A percentile compares a stretch with the other conserved stretches of the same genome.
These are phyloP conservation scores for Acanthamoeba rhysodes DNA, from an alignment of 208 protist genomes.

Conservation along the genomic window DNA sequence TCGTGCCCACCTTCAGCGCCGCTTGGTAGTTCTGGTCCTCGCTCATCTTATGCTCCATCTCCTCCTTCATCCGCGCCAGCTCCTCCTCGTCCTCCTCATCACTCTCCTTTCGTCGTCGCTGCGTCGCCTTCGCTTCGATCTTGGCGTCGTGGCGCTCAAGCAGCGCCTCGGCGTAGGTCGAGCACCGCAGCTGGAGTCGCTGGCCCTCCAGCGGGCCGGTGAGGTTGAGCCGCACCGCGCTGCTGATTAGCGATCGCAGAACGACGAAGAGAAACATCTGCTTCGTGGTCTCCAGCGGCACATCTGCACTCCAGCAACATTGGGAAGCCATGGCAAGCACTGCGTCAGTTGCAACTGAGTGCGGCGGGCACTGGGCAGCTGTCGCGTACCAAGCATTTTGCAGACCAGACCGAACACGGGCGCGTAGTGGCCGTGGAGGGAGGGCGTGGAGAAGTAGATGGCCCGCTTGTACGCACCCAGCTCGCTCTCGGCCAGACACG, in stretches of 20 bases:
- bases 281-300: neutral
- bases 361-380: too few relatives aligned
- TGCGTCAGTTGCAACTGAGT: too few relatives aligned
- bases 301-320: neutral
- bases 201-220: slow-evolving; percentile 38
- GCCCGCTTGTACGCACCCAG: slow-evolving; percentile 43
- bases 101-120: too few relatives aligned
- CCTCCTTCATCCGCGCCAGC: neutral
- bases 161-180: slow-evolving; percentile 15
- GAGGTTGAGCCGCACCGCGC: slow-evolving; percentile 42
- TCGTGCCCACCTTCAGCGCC: neutral
- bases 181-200: slow-evolving; percentile 21
- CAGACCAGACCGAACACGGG: slow-evolving; percentile 55
- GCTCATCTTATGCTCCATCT: neutral
- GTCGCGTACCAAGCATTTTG: slow-evolving; percentile 2
- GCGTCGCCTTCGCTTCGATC: neutral
- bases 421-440: slow-evolving; percentile 27
- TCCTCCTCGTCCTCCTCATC: neutral
- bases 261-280: slow-evolving; percentile 49
- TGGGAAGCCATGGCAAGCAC: neutral
- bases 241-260: slow-evolving; percentile 21
- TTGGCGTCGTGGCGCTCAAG: neutral
- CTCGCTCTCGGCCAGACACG: slow-evolving; percentile 26
- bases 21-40: neutral
- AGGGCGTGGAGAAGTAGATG: slow-evolving; percentile 5